Evolutionary conservation across 306 rosid genomes (phyloP), one percentile per base, ranked within the genome.

Genomic region (Cucurbita moschata): DNA sequence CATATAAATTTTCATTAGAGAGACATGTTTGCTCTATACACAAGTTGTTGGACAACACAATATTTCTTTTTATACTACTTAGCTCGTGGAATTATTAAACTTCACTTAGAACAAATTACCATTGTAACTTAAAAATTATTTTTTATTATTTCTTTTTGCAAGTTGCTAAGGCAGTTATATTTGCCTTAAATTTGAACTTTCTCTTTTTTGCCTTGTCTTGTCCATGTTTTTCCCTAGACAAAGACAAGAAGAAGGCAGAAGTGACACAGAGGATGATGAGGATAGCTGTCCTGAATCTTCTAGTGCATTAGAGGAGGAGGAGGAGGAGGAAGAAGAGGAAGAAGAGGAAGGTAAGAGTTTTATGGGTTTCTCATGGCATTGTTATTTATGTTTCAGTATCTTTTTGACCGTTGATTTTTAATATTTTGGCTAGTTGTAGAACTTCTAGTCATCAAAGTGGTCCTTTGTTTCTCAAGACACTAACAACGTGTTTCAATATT

Each of bases 261-360:
- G 83, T 60, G 88, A 80, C 71, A 64, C 79, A 8, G 83, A 75
- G 47, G 81, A 71, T 53, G 81, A 80, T 51, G 78, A 71, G 43
- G 81, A 81, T 35, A 84, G 78, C 2, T 44, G 70, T 19, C 43
- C n/a, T 67, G 37, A 84, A 80, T 81, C 85, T 79, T 76, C 53
- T 77, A 75, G 83, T 68, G 59, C 77, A 71, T 77, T 35, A 52
- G 81, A 85, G 68, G 80, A 80, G 44, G 80, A 61, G 68, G 68
- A 60, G 18, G 65, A 57, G 37, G 60, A 21, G 7, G 61, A 57
- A 4, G 61, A 67, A 49, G 85, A 56, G 8, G 63, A 56, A 5
- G 65, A 59, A 35, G 65, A 68, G 50, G 85, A 90, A 84, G 90
- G 98, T 88, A 64, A 77, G 85, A 77, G 54, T 73, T 15, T 56